A percentile compares a stretch with the other conserved stretches of the same genome.
phyloP scores from a whole-genome alignment of 2,329 filamentous ascomycete genomes.

The Rutstroemia sp. region DNA sequence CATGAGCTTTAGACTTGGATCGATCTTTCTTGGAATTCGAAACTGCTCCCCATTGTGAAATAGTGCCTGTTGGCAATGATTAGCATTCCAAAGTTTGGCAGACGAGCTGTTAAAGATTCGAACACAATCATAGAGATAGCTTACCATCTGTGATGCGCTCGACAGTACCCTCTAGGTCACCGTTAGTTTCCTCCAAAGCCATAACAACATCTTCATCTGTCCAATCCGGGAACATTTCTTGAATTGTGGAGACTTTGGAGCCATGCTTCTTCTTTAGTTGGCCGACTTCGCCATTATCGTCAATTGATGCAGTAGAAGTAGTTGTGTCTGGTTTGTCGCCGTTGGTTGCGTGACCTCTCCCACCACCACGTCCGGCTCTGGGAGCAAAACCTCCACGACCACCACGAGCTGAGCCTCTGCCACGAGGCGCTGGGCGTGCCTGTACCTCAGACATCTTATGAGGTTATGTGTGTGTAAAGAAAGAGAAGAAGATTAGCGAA shows the following conservation, averaged over 20 bases:
- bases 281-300: slow-evolving; percentile 83
- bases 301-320: slow-evolving; percentile 50
- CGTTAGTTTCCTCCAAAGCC: slow-evolving; percentile 81
- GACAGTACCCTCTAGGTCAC: slow-evolving; percentile 67
- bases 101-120: background rate
- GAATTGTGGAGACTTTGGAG: slow-evolving; percentile 70
- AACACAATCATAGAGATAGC: slow-evolving; percentile 11
- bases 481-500: slow-evolving; percentile 18
- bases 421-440: slow-evolving; percentile 76
- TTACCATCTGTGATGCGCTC: slow-evolving; percentile 75
- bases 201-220: slow-evolving; percentile 91
- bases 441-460: slow-evolving; percentile 77
- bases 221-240: slow-evolving; percentile 93
- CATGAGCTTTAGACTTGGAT: slow-evolving; percentile 62
- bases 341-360: slow-evolving; percentile 58
- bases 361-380: slow-evolving; percentile 61
- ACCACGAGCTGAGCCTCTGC: slow-evolving; percentile 84
- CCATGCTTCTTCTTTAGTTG: slow-evolving; percentile 88
- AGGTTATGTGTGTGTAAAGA: slow-evolving; percentile 19
- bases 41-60: slow-evolving; percentile 80
- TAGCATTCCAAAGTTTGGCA: slow-evolving; percentile 1
- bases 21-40: slow-evolving; percentile 72
- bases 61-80: slow-evolving; percentile 47
- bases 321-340: slow-evolving; percentile 58
- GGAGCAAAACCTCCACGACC: slow-evolving; percentile 69